phyloP scores from a whole-genome alignment of 352 stramenopile genomes.

The Nothophytophthora sp. region DNA sequence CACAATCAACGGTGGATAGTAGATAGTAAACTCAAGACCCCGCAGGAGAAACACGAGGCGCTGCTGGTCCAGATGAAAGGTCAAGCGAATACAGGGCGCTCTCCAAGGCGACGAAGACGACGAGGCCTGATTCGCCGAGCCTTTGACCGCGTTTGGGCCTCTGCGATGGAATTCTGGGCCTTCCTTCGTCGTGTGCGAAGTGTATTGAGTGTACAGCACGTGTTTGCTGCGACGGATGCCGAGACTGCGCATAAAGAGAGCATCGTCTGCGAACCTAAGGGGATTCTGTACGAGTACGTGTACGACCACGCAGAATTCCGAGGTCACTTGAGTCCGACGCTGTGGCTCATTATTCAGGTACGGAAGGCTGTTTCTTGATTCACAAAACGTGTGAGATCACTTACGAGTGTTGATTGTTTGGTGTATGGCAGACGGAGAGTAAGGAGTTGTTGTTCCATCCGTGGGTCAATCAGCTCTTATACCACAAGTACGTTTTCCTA shows the following conservation, averaged over 20 bases:
- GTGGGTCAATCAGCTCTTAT: constrained; percentile 73
- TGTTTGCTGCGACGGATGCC: constrained; percentile 47
- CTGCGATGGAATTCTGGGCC: constrained; percentile 56
- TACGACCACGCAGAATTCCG: constrained; percentile 79
- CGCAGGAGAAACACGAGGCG: constrained; percentile 42
- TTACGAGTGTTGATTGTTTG: background rate
- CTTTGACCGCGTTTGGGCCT: constrained; percentile 35
- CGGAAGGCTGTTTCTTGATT: background rate
- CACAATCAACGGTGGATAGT: constrained; percentile 70
- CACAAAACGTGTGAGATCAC: background rate
- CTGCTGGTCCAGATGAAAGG: constrained; percentile 65
- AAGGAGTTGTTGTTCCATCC: constrained; percentile 80
- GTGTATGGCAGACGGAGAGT: constrained; percentile 61
- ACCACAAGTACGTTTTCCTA: constrained; percentile 61
- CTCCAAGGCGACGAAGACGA: constrained; percentile 26
- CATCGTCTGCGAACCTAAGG: constrained; percentile 80
- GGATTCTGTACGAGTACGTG: constrained; percentile 83
- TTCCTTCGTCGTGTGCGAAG: constrained; percentile 36
- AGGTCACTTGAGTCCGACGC: constrained; percentile 53
- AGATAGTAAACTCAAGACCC: constrained; percentile 42
- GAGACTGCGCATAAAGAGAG: constrained; percentile 41
- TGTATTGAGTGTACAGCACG: constrained; percentile 70
- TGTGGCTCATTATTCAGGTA: constrained; percentile 69
- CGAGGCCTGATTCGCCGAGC: constrained; percentile 14
- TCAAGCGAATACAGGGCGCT: constrained; percentile 18